Percentiles rank a stretch among this genome's conserved stretches.
Conservation (phyloP, 1,284 basidiomycete species). For the Ceratobasidium papillatum region DNA sequence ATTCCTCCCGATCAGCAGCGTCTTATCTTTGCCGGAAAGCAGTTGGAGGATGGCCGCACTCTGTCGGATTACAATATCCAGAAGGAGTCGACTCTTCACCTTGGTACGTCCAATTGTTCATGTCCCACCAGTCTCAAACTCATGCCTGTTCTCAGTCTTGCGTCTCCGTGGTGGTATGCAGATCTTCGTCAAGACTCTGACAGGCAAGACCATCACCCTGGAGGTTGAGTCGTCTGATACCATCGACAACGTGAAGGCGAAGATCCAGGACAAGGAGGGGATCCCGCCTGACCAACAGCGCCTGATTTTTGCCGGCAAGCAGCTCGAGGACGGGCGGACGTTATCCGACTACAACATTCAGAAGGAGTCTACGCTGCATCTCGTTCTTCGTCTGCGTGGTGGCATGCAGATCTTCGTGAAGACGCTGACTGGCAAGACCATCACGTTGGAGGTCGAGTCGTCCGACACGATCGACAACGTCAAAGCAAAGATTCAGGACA, state of each 20-base stretch:
- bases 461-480: too few relatives aligned
- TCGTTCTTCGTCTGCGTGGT: slow-evolving; percentile 61
- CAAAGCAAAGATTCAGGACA: too few relatives aligned
- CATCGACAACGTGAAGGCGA: slow-evolving; percentile 64
- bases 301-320: slow-evolving; percentile 66
- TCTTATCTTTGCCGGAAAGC: slow-evolving; percentile 57
- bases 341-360: slow-evolving; percentile 64
- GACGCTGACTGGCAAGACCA: too few relatives aligned
- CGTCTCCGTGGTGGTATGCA: slow-evolving; percentile 58
- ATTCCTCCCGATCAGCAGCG: slow-evolving; percentile 58
- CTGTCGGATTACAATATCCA: slow-evolving; percentile 58
- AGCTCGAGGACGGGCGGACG: slow-evolving; percentile 59
- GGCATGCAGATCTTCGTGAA: too few relatives aligned
- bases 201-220: slow-evolving; percentile 68
- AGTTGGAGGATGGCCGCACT: slow-evolving; percentile 51
- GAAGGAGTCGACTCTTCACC: slow-evolving; percentile 53
- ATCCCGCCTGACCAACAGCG: slow-evolving; percentile 63
- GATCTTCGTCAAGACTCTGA: slow-evolving; percentile 61
- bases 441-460: too few relatives aligned
- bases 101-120: slow-evolving; percentile 35
- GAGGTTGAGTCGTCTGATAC: slow-evolving; percentile 67
- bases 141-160: background rate
- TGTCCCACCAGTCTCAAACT: background rate
- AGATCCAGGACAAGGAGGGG: slow-evolving; percentile 61
- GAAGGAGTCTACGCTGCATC: slow-evolving; percentile 66